Base-by-base conservation (phyloP, 75 land plant species). In the Cupressus sempervirens region DNA sequence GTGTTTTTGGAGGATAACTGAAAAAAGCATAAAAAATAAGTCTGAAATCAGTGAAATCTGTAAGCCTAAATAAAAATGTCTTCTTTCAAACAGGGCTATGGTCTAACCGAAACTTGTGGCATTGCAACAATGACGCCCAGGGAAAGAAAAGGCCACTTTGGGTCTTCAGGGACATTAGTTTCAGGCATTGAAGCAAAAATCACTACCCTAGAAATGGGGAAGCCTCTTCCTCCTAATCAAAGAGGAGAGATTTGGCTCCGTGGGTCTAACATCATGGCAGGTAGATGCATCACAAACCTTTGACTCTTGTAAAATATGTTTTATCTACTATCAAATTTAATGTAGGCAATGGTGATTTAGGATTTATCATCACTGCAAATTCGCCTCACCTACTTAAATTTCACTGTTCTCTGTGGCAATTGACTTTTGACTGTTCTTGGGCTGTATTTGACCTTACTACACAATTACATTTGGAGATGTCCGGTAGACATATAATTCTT, bases 181-280 rank as follows among this genome's bases (percentile, higher is more conserved):
- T 34, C 94, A 65, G 90, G 92, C 74, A 88, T 93, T 58, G 97
- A 94, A 75, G 86, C 91, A 14, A 93, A 90, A 86, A 90, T 96
- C 30, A 68, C 91, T 3, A 84, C 85, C 67, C 83, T 87, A 8
- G 92, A 92, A 1, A 88, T 85, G 5, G 54, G 86, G 65, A 88
- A 89, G 73, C 89, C 93, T 89, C 92, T 93, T 43, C 97, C 98
- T 36, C 94, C 97, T 23, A 86, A 88, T 38, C 88, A 93, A 14
- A 14, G 80, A 9, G 98, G 98, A 30, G 98, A 96, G 81, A 83
- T 96, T 56, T 96, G 97, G 91, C 81, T 94, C 43, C 88, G 97
- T 40, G 98, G 98, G 73, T 91, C 92, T n/a, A 94, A 92, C 62
- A 88, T 96, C 79, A 96, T 94, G 98, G 82, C 86, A 92, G 98